Percentiles rank a stretch among this genome's conserved stretches.
These are phyloP conservation scores for Clitopilus hobsonii DNA, from an alignment of 768 basidiomycete species.

Conservation along the genomic window DNA sequence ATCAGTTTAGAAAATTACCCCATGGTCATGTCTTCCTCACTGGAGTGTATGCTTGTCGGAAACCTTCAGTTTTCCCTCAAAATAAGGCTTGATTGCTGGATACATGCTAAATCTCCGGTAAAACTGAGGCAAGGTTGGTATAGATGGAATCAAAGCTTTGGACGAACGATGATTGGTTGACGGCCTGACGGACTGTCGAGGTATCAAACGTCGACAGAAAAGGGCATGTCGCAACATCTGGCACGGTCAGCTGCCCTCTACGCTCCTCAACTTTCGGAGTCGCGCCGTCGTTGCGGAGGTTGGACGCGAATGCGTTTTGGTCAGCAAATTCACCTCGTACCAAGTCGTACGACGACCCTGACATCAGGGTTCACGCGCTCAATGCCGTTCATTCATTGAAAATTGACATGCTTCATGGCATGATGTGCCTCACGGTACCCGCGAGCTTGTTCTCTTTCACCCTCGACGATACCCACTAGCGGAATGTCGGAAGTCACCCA, in stretches of 20 bases:
- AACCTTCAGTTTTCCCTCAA: conserved; percentile 63
- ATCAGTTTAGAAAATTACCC: neutral
- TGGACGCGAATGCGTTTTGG: neutral
- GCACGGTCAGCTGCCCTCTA: neutral
- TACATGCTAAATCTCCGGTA: conserved; percentile 43
- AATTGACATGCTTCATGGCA: neutral
- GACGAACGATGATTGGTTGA: neutral
- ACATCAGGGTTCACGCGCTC: neutral
- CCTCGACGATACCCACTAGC: conserved; percentile 13
- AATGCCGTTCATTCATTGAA: neutral
- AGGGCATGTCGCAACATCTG: neutral
- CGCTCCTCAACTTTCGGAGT: neutral
- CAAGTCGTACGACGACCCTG: neutral
- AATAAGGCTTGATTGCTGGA: conserved; percentile 61
- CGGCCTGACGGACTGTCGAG: neutral
- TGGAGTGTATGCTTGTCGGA: conserved; percentile 73
- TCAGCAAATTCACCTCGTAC: too few species aligned
- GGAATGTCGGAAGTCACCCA: conserved; percentile 11
- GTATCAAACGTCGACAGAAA: neutral
- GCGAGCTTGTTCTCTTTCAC: conserved; percentile 8
- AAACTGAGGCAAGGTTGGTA: neutral
- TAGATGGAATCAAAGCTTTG: neutral
- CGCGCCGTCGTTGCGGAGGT: neutral
- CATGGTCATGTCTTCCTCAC: conserved; percentile 28
- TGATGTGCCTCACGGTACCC: neutral